Conservation (phyloP, 208 protist species). For the Trypanosoma mega region DNA sequence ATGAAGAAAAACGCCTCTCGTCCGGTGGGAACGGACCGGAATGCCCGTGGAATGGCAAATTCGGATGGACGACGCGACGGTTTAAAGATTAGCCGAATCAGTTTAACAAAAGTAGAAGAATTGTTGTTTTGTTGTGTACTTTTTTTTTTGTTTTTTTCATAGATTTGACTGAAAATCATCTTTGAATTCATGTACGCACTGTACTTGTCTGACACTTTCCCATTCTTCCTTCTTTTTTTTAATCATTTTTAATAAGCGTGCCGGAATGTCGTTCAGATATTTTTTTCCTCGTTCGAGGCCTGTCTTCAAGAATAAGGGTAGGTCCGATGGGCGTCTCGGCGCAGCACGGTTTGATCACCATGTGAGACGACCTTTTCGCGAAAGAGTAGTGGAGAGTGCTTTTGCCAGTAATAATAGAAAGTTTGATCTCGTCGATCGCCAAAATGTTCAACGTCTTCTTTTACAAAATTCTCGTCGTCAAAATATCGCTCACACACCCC, state of each 20-base stretch:
- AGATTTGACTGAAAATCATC: too few relatives aligned
- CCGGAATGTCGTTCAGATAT: constrained; percentile 47
- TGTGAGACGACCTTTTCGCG: constrained; percentile 39
- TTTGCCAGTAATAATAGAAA: background rate
- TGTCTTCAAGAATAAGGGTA: constrained; percentile 29
- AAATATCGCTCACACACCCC: constrained; percentile 26
- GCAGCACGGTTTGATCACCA: constrained; percentile 31
- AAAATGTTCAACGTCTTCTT: constrained; percentile 13
- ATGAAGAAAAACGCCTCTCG: constrained; percentile 7
- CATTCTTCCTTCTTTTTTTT: background rate
- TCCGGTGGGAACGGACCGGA: too few relatives aligned
- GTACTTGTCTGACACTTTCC: background rate
- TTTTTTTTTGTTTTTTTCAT: constrained; percentile 26
- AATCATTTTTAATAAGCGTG: background rate
- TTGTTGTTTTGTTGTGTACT: constrained; percentile 11
- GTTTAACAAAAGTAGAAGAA: too few relatives aligned
- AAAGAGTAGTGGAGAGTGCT: constrained; percentile 26
- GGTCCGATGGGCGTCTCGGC: constrained; percentile 32
- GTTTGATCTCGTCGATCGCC: constrained; percentile 35
- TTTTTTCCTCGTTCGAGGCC: constrained; percentile 29
- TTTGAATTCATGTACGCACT: too few relatives aligned
- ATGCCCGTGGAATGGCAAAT: too few relatives aligned
- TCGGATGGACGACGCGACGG: too few relatives aligned
- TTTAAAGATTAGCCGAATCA: too few relatives aligned
- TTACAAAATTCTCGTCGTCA: background rate